phyloP scores from a whole-genome alignment of 2,329 filamentous ascomycete species.

The Talaromyces albobiverticillius region DNA sequence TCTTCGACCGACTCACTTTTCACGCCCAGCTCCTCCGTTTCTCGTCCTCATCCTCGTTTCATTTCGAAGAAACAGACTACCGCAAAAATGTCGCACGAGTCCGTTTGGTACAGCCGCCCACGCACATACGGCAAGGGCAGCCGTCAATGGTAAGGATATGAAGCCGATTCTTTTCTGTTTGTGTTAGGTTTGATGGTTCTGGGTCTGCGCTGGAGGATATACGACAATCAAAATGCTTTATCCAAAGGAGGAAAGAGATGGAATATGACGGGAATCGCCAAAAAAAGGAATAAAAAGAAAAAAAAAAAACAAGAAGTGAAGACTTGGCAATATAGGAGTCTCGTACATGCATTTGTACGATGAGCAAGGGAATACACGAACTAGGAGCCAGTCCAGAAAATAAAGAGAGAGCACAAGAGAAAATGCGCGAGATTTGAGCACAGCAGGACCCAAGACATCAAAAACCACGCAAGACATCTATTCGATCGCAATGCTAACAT shows the following conservation, averaged over 20 bases:
- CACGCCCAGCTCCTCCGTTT: not conserved
- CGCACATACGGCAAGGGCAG: slow-evolving; percentile 89
- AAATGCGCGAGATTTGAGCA: no score
- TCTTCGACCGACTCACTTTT: not conserved
- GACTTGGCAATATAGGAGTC: not conserved
- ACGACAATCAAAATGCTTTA: not conserved
- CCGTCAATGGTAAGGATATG: slow-evolving; percentile 81
- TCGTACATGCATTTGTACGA: not conserved
- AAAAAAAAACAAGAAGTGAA: not conserved
- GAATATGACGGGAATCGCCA: not conserved
- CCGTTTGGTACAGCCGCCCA: slow-evolving; percentile 98
- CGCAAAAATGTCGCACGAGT: slow-evolving; percentile 78
- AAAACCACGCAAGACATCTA: no score
- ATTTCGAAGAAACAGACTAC: not conserved
- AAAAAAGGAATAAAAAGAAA: not conserved
- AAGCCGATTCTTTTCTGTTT: slow-evolving; percentile 16
- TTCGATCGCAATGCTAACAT: slow-evolving; percentile 3
- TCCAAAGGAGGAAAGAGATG: not conserved
- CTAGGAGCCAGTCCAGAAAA: no score
- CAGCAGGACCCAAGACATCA: no score
- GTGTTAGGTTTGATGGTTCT: not conserved
- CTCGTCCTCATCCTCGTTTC: not conserved
- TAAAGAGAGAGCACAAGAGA: no score
- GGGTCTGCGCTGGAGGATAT: slow-evolving; percentile 1
- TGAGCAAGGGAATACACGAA: no score